phyloP scores from a whole-genome alignment of 1,284 basidiomycete species.

The Afroboletus lepidellus region DNA sequence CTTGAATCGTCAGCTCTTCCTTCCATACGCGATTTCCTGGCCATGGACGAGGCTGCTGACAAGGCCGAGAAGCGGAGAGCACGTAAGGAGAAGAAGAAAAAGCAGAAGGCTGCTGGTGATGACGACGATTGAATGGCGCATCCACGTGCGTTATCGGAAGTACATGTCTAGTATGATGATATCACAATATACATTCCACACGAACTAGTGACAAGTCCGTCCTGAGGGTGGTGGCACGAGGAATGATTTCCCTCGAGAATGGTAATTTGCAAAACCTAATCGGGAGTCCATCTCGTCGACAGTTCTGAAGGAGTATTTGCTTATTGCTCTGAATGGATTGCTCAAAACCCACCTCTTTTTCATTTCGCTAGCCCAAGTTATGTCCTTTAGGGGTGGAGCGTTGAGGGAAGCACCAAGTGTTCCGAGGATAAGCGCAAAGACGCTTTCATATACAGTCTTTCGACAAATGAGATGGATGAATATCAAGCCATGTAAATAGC shows the following conservation, averaged over 20 bases:
- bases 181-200: neutral
- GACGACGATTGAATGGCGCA: conserved; percentile 30
- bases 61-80: conserved; percentile 63
- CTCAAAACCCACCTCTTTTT: conserved; percentile 57
- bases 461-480: neutral
- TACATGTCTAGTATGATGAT: conserved; percentile 2
- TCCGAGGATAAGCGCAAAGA: conserved; percentile 65
- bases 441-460: conserved; percentile 70
- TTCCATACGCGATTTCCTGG: conserved; percentile 78
- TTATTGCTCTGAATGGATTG: neutral
- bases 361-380: conserved; percentile 91
- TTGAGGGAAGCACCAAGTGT: conserved; percentile 69
- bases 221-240: conserved; percentile 14
- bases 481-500: neutral
- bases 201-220: conserved; percentile 3
- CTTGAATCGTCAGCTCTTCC: conserved; percentile 74
- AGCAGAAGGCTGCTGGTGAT: conserved; percentile 35
- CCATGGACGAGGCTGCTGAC: conserved; percentile 65
- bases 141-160: neutral
- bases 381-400: conserved; percentile 70
- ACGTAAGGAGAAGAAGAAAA: conserved; percentile 75
- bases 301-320: conserved; percentile 42
- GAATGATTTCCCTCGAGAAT: conserved; percentile 56
- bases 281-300: conserved; percentile 82
- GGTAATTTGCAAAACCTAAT: conserved; percentile 66